Base-by-base conservation (phyloP, 2,329 filamentous ascomycete species). In the Stagonosporopsis rhizophila region DNA sequence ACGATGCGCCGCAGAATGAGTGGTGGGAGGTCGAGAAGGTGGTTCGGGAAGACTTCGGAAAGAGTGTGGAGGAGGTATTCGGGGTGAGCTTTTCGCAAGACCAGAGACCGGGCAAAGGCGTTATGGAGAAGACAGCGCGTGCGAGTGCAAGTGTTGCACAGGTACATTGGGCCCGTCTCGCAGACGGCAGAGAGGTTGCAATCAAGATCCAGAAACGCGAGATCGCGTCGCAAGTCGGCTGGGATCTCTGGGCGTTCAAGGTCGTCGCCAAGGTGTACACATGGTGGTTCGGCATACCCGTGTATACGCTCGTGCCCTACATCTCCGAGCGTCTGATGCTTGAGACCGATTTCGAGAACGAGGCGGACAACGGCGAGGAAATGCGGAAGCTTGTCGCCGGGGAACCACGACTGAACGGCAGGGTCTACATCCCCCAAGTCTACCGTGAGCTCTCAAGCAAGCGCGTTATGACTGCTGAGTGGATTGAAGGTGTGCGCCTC, bases 181-280 rank as follows among this genome's bases (percentile, higher is more conserved):
- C 86, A 3, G 94, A 98, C 78, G 95, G 95, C 0, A 83, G 92
- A 44, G 93, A 97, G 80, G 90, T 98, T 20, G 95, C 95, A 2
- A 85, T 99, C 73, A 99, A 99, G 80, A 88, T 99, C 4, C 95
- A 99, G 81, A 99, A 98, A 80, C 85, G 89, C 46, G 94, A 97
- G 81, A 98, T 99, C 72, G 87, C 86, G 19, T 87, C 89, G 71
- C 95, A 98, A 78, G 90, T 97, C 34, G 87, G 88, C 4, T 96
- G 92, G 92, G 95, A 99, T 81, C 76, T 99, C 48, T 97, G 92
- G 92, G 89, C 93, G 2, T 97, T 97, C 81, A 92, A 92, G 84
- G 89, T 92, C 11, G 89, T 97, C 11, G 88, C 91, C 41, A 87
- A 83, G 75, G 85, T 92, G 25, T 97, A 96, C 72, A 91, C 91